Evolutionary conservation across 148 eudicot species (phyloP), one percentile per base, ranked within the genome.

Genomic region (Persicaria tinctoria): DNA sequence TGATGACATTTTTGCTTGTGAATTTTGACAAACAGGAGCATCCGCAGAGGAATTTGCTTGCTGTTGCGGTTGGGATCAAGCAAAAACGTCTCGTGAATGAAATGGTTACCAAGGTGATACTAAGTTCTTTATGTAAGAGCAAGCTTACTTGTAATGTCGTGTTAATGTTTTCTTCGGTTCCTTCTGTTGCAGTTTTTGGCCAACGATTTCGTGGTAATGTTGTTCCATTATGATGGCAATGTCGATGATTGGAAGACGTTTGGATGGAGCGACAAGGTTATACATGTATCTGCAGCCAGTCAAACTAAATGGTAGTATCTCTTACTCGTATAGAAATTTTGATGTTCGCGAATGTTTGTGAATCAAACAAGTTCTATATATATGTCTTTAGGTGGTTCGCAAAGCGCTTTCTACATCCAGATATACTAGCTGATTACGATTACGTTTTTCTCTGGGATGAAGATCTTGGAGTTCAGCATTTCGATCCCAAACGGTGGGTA

Each of bases 361-460:
- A 8, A 50, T 50, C 41, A 7, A 7, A 8, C 12, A 50, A 8
- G 53, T 50, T 14, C 53, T 50, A 8, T 50, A 54, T 53, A 12
- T 16, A 54, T 2, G 14, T 54, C 4, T 54, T 12, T 4, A 94
- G 98, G 98, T 94, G 98, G 97, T 94, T 91, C 80, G 96, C 97
- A 53, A 91, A 94, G 76, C 83, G 98, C 38, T 94, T 94, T 68
- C 76, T 94, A 77, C 98, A 94, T 76, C 98, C 98, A 12, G 98
- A 91, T 76, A 83, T 94, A 73, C 89, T 94, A 56, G 87, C 91
- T 77, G 88, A 85, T 59, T 94, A 94, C 48, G 83, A 79, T 4
- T 90, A 86, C 76, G 78, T 94, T 72, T 95, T 92, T 76, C 88
- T 95, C 72, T 95, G 98, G 98, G 98, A 95, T 76, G 98, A 95